Conservation (phyloP, 306 rosid genomes). For the Hippophae tibetana region DNA sequence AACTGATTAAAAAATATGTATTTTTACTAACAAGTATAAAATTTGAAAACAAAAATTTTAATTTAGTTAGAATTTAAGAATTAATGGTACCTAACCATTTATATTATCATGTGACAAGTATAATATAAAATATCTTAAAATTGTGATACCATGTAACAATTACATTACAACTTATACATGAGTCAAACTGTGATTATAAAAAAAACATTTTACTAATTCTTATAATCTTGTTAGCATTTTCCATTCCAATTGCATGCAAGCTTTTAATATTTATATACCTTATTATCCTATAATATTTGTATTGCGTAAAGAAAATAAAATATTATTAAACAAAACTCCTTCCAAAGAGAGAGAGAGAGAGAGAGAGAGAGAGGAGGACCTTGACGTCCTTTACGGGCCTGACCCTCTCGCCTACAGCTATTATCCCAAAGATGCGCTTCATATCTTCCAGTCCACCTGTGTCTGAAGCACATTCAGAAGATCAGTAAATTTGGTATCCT, state of each 20-base stretch:
- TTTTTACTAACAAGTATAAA: too few species aligned
- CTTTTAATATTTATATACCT: not conserved
- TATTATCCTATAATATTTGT: not conserved
- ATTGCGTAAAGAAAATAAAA: not conserved
- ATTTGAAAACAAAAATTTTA: too few species aligned
- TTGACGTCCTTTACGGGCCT: slow-evolving; percentile 99
- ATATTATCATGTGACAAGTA: too few species aligned
- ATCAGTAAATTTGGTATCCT: not conserved
- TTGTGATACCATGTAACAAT: too few species aligned
- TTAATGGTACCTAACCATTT: too few species aligned
- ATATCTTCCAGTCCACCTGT: slow-evolving; percentile 99
- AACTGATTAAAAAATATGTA: too few species aligned
- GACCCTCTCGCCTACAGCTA: slow-evolving; percentile 99
- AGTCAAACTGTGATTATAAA: too few species aligned
- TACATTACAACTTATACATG: too few species aligned
- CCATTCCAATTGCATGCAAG: not conserved
- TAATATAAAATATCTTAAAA: too few species aligned
- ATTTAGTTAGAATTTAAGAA: too few species aligned
- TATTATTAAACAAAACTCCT: too few species aligned
- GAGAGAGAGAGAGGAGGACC: slow-evolving; percentile 29
- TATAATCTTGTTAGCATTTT: slow-evolving; percentile 14
- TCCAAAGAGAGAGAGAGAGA: not conserved
- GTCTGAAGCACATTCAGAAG: slow-evolving; percentile 33
- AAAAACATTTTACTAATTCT: slow-evolving; percentile 3
- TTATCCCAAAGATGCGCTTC: slow-evolving; percentile 99